phyloP scores from a whole-genome alignment of 116 monocot genomes.

The Zostera marina region DNA sequence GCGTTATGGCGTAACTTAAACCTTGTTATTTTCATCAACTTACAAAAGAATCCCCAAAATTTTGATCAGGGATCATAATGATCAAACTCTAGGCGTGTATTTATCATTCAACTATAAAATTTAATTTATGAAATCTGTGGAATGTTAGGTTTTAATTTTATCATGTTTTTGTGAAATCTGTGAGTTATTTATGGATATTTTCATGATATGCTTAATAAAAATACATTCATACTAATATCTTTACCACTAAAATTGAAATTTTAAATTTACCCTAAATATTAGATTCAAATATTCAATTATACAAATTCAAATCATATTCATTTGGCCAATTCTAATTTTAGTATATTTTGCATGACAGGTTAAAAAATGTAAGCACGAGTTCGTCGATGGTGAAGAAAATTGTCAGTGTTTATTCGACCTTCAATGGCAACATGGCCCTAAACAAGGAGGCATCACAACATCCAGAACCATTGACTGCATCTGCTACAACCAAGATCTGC shows the following conservation, averaged over 20 bases:
- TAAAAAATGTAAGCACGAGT: background rate
- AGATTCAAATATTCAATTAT: too few relatives aligned
- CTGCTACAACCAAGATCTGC: conserved; percentile 5
- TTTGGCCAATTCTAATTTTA: background rate
- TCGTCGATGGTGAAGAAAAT: background rate
- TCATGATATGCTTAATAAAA: background rate
- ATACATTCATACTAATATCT: background rate
- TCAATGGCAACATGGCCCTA: conserved; percentile 19
- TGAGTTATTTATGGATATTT: conserved; percentile 7
- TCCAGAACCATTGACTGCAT: conserved; percentile 4
- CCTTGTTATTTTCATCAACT: too few relatives aligned
- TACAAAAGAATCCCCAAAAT: too few relatives aligned
- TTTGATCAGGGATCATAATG: too few relatives aligned
- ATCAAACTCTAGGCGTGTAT: too few relatives aligned
- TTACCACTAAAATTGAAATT: too few relatives aligned
- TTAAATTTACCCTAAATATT: too few relatives aligned
- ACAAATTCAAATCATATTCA: too few relatives aligned
- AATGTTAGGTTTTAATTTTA: conserved; percentile 30
- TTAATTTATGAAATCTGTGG: too few relatives aligned
- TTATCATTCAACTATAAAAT: too few relatives aligned
- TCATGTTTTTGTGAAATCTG: conserved; percentile 21
- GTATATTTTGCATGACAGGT: background rate
- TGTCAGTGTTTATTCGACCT: conserved; percentile 15
- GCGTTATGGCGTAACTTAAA: too few relatives aligned
- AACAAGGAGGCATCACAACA: conserved; percentile 2